These are phyloP conservation scores for Trematosphaeria pertusa DNA, from an alignment of 2,329 filamentous ascomycete species.

Conservation along the genomic window DNA sequence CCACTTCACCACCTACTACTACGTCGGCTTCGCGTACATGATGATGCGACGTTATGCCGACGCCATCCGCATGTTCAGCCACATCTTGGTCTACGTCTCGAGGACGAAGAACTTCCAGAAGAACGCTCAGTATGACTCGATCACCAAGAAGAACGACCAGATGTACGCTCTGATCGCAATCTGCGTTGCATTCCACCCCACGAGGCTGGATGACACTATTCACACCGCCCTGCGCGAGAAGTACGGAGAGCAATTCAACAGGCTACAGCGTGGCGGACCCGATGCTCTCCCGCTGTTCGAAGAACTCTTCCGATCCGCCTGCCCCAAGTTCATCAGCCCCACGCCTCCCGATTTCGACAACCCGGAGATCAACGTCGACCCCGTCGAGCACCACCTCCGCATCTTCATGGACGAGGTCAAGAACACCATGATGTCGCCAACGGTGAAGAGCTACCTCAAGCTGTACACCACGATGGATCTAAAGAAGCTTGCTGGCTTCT, in stretches of 20 bases:
- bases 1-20: slow-evolving; percentile 99
- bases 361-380: slow-evolving; percentile 93
- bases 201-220: slow-evolving; percentile 96
- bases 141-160: slow-evolving; percentile 99
- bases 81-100: slow-evolving; percentile 98
- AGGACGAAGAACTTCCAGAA: slow-evolving; percentile 99
- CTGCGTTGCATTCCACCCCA: slow-evolving; percentile 97
- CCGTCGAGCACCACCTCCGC: slow-evolving; percentile 93
- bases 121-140: slow-evolving; percentile 96
- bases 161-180: slow-evolving; percentile 99
- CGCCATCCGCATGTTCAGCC: slow-evolving; percentile 99
- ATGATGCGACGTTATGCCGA: slow-evolving; percentile 99
- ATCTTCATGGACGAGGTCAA: slow-evolving; percentile 99
- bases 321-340: slow-evolving; percentile 99
- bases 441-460: slow-evolving; percentile 97
- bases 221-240: slow-evolving; percentile 98
- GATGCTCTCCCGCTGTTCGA: slow-evolving; percentile 96
- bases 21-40: slow-evolving; percentile 99
- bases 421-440: slow-evolving; percentile 98
- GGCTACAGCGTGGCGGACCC: slow-evolving; percentile 93
- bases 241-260: slow-evolving; percentile 97
- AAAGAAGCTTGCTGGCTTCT: slow-evolving; percentile 96
- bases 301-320: slow-evolving; percentile 96
- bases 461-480: slow-evolving; percentile 99
- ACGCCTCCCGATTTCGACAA: slow-evolving; percentile 98